Evolutionary conservation across 2,329 filamentous ascomycete genomes (phyloP), one percentile per base, ranked within the genome.

Genomic region (Magnaporthiopsis rhizophila): DNA sequence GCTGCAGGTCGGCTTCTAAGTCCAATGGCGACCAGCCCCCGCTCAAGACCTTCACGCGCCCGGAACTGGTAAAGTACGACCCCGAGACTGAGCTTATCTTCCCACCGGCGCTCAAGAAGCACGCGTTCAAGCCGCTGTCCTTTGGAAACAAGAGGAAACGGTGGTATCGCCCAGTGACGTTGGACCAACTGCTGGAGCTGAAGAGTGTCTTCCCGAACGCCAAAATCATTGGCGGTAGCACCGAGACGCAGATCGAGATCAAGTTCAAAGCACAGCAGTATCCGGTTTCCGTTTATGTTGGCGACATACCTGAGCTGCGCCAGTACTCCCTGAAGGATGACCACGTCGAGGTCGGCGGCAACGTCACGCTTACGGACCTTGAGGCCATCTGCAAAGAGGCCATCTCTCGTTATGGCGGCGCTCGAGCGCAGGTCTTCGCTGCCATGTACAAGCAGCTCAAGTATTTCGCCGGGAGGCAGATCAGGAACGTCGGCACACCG

Each of bases 231-330:
- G 94, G 92, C 62, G 95, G 95, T 66, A 97, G 92, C 74, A 96
- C 93, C 2, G 95, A 99, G 76, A 98, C 94, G 0, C 95, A 98
- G 76, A 98, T 99, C 66, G 95, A 99, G 77, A 90, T 96, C 78
- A 97, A 97, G 77, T 98, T 99, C 84, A 98, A 98, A 79, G 92
- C 89, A 0, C 86, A 97, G 81, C 85, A 92, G 70, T 98, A 98
- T 73, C 89, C 89, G 4, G 87, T 91, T 1, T 97, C 93, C 0
- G 90, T 99, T 0, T 98, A 89, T 69, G 90, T 98, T 12, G 93
- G 94, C 13, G 95, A 99, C 71, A 97, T 99, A 65, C 81, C 91
- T 0, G 95, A 98, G 76, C 79, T 99, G 65, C 84, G 92, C 15
- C 89, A 93, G 69, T 98, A 91, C 73, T 82, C 80, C 4, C 89